Evolutionary conservation across 164 flowering plant genomes (phyloP), one percentile per base, ranked within the genome.

Genomic region (Chimonanthus salicifolius): DNA sequence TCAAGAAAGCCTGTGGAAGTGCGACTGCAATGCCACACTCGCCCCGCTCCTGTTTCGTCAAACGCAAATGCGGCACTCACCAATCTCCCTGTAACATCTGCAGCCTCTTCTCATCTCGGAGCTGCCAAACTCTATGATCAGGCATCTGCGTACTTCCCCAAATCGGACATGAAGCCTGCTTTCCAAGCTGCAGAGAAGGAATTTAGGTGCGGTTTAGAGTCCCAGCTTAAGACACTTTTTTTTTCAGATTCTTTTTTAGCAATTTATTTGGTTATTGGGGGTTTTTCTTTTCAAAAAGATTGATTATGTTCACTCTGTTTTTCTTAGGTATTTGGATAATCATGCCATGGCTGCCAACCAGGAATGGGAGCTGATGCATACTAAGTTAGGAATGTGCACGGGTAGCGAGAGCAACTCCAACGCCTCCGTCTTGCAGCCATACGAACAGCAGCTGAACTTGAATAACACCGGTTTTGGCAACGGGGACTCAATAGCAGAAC

Each of bases 1-100:
- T 92, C 97, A 92, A 92, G 94, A 92, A 92, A 92, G 97, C 94
- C 75, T 89, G 97, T 92, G 97, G 97, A 92, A 92, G 75, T 68
- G 62, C 83, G 74, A 47, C 4, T 74, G 47, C 71, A 82, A 44
- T 67, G 51, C 74, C 76, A 63, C 75, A 50, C 48, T 7, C 49
- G 67, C 21, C 58, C 66, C 54, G 4, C 46, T 16, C n/a, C 71
- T 16, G 4, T 74, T 51, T 5, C 73, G 4, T 68, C 72, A 46
- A 46, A 70, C 62, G 20, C 67, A 18, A 50, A 77, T 47, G n/a
- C 69, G n/a, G 49, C 74, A 73, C 67, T 54, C 5, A 45, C 69
- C 21, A 49, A 7, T 2, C 48, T 62, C 33, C 18, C 66, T 4
- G 18, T 64, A 0, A 7, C 64, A 8, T 4, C 70, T 2, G 50